Percentiles rank a stretch among this genome's conserved stretches.
phyloP scores from a whole-genome alignment of 2,329 filamentous ascomycete species.

The Colletotrichum cordylinicola region DNA sequence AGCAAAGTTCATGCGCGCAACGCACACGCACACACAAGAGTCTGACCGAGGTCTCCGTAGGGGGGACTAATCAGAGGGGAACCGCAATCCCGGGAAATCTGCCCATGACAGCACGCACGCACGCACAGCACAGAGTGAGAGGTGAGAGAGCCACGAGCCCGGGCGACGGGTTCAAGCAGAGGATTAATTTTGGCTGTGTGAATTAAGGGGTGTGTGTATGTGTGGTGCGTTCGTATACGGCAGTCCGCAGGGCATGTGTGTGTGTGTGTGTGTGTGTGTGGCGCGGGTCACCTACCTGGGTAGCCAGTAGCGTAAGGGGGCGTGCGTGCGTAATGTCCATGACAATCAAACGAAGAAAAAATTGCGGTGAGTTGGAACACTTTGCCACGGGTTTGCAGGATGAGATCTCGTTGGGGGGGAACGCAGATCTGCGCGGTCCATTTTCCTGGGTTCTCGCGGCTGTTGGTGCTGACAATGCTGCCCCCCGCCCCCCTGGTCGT shows the following conservation, averaged over 20 bases:
- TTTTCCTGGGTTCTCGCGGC: neutral
- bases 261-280: neutral
- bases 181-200: neutral
- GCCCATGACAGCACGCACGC: neutral
- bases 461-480: neutral
- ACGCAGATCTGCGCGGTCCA: neutral
- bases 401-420: neutral
- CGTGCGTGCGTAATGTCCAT: neutral
- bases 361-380: neutral
- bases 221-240: neutral
- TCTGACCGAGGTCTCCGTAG: neutral
- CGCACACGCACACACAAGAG: neutral
- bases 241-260: neutral
- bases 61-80: neutral
- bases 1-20: neutral
- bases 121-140: neutral
- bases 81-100: neutral
- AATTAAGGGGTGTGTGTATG: neutral
- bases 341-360: neutral
- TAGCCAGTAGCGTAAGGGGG: neutral
- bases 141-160: neutral
- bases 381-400: neutral
- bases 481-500: neutral
- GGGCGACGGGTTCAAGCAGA: neutral
- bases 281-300: neutral